Conservation (phyloP, 2,329 filamentous ascomycete genomes). For the Ilyonectria sp. region DNA sequence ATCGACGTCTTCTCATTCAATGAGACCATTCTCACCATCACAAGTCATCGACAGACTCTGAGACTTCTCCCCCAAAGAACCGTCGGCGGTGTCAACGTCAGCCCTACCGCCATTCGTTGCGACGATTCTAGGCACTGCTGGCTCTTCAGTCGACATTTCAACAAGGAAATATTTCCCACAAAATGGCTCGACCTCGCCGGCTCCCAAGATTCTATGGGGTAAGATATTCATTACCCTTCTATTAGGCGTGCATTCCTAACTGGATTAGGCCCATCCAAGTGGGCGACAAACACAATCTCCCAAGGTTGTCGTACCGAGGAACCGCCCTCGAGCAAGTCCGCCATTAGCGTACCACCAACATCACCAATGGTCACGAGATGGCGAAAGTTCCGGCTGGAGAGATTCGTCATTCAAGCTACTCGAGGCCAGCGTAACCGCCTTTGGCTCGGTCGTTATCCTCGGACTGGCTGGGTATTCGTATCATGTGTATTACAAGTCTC, state of each 20-base stretch:
- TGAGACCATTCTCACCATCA: background rate
- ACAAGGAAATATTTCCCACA: background rate
- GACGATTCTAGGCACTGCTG: background rate
- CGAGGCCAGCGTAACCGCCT: constrained; percentile 48
- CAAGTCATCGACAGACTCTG: background rate
- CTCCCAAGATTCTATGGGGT: background rate
- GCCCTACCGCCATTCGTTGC: background rate
- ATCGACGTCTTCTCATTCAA: background rate
- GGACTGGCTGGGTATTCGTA: constrained; percentile 54
- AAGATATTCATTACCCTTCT: background rate
- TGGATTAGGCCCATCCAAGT: background rate
- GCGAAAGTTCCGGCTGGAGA: background rate
- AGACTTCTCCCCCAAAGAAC: background rate
- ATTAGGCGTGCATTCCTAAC: background rate
- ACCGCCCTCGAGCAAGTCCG: background rate
- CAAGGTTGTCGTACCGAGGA: background rate
- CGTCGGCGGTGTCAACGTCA: background rate
- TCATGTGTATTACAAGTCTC: constrained; percentile 71
- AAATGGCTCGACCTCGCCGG: background rate
- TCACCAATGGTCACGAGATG: background rate
- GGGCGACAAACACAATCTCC: background rate
- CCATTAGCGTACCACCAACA: background rate
- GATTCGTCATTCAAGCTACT: constrained; percentile 41
- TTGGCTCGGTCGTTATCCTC: constrained; percentile 48
- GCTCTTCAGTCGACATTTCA: background rate